A percentile compares a stretch with the other conserved stretches of the same genome.
Conservation (phyloP, 371 early-diverging fungal species). For the Mucor circinelloides region DNA sequence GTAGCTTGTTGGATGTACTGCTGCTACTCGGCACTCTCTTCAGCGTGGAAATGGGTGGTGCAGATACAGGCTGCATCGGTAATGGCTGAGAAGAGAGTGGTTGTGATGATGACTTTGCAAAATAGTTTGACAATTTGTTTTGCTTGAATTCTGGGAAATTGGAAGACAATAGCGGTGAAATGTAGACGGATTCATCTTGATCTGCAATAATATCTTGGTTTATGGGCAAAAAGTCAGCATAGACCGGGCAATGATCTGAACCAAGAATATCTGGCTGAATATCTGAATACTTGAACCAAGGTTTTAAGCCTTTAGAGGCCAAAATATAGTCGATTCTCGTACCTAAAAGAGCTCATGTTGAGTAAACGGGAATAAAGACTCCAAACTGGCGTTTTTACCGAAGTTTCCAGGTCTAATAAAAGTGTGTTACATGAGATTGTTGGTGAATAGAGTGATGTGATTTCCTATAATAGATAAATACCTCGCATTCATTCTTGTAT, state of each 20-base stretch:
- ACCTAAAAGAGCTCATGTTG: slow-evolving; percentile 18
- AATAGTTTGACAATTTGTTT: slow-evolving; percentile 56
- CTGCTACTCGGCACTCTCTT: neutral
- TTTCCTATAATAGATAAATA: slow-evolving; percentile 24
- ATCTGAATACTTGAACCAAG: slow-evolving; percentile 60
- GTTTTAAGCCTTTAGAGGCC: slow-evolving; percentile 54
- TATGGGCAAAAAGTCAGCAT: slow-evolving; percentile 49
- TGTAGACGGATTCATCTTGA: slow-evolving; percentile 21
- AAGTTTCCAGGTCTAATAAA: slow-evolving; percentile 53
- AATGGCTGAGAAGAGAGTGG: neutral
- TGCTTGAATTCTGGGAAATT: slow-evolving; percentile 69
- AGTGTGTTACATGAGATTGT: neutral
- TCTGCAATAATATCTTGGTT: neutral
- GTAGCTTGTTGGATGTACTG: no score
- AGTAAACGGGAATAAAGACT: neutral
- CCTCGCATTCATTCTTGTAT: slow-evolving; percentile 74
- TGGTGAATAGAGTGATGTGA: neutral
- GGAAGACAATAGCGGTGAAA: slow-evolving; percentile 58
- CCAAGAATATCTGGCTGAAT: slow-evolving; percentile 72
- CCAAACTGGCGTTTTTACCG: slow-evolving; percentile 27
- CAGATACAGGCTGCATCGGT: neutral
- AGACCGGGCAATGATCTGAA: slow-evolving; percentile 91
- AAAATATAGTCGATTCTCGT: slow-evolving; percentile 89
- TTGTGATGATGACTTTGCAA: slow-evolving; percentile 19
- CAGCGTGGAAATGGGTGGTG: neutral